Evolutionary conservation across 2,329 filamentous ascomycete genomes (phyloP).

Genomic region (Xylaria sp.): DNA sequence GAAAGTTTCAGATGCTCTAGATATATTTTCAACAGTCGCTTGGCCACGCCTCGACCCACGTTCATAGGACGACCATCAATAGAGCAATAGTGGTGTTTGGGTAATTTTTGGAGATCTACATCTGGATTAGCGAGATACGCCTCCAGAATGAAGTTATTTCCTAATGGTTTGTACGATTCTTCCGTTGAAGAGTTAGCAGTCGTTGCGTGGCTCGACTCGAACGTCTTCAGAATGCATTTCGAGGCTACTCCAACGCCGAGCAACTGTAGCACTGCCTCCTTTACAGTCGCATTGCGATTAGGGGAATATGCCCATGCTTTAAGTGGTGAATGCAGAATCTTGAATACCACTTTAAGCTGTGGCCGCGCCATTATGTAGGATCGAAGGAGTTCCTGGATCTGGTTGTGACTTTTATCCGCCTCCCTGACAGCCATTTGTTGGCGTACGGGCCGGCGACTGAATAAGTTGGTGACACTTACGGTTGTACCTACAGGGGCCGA

Average conservation of each 20-base stretch:
- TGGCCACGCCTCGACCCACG: conserved; percentile 59
- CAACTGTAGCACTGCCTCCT: conserved; percentile 66
- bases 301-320: conserved; percentile 69
- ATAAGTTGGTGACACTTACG: conserved; percentile 64
- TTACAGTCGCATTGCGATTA: conserved; percentile 52
- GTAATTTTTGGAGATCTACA: conserved; percentile 51
- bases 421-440: conserved; percentile 63
- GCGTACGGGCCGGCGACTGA: conserved; percentile 67
- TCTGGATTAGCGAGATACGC: conserved; percentile 62
- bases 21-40: conserved; percentile 62
- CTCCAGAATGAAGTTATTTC: conserved; percentile 53
- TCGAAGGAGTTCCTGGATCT: conserved; percentile 65
- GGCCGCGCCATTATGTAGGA: conserved; percentile 71
- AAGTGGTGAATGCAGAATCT: conserved; percentile 59
- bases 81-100: conserved; percentile 66
- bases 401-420: conserved; percentile 59
- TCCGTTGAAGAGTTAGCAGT: conserved; percentile 21
- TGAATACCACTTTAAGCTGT: conserved; percentile 64
- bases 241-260: conserved; percentile 62
- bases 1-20: conserved; percentile 52
- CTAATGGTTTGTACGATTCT: background rate
- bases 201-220: conserved; percentile 14
- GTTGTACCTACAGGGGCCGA: conserved; percentile 72
- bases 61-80: conserved; percentile 72
- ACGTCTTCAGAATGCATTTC: conserved; percentile 55